A percentile compares a stretch with the other conserved stretches of the same genome.
Conservation (phyloP, 345 rosid genomes). For the Arabidopsis arenosa region DNA sequence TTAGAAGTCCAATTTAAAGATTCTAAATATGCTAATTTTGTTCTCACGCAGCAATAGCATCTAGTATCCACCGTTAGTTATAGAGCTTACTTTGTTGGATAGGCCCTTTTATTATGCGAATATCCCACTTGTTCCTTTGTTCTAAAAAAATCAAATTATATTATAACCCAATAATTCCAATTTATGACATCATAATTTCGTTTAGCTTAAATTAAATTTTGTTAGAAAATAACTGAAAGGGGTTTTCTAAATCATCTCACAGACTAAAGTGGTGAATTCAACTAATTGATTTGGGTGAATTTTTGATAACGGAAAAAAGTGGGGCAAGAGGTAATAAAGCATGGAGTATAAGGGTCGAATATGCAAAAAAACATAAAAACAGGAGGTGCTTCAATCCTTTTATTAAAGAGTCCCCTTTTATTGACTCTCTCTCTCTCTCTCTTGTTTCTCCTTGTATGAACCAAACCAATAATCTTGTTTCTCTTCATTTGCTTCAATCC, state of each 20-base stretch:
- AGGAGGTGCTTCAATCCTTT: background rate
- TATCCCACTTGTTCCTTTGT: background rate
- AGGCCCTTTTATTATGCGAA: background rate
- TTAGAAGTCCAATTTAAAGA: background rate
- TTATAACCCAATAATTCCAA: background rate
- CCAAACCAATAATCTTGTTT: conserved; percentile 14
- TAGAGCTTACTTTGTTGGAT: background rate
- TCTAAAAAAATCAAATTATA: background rate
- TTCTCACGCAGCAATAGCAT: conserved; percentile 8
- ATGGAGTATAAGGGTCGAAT: background rate
- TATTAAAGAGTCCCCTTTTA: conserved; percentile 3
- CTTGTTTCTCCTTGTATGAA: background rate
- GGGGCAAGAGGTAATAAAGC: background rate
- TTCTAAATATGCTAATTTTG: conserved; percentile 10
- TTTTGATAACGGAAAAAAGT: background rate
- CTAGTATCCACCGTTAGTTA: conserved; percentile 17
- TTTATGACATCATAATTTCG: background rate
- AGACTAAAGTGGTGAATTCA: background rate
- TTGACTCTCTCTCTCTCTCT: conserved; percentile 16
- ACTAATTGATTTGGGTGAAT: background rate
- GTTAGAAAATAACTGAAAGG: background rate
- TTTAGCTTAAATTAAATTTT: background rate
- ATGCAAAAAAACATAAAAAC: background rate
- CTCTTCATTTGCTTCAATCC: conserved; percentile 25
- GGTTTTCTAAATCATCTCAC: background rate